Conservation (phyloP, 306 rosid genomes). For the Acacia confusa region DNA sequence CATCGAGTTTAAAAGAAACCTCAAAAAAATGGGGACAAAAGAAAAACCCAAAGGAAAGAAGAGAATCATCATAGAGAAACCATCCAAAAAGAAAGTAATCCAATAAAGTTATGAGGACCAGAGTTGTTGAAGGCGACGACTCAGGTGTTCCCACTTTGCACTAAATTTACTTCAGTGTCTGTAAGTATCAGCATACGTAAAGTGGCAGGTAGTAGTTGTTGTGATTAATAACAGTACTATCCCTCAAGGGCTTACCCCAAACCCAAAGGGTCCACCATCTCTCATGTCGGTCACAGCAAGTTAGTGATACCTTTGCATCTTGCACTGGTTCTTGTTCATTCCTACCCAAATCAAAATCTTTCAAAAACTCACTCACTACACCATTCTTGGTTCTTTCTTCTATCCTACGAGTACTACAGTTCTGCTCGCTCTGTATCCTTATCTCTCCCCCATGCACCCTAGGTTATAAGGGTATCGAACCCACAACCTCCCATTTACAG, state of each 20-base stretch:
- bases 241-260: not conserved
- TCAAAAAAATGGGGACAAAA: conserved; percentile 25
- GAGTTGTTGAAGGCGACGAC: conserved; percentile 18
- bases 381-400: not conserved
- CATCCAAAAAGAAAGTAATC: conserved; percentile 9
- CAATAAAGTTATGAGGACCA: not conserved
- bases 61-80: conserved; percentile 22
- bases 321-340: not conserved
- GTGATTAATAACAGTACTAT: conserved; percentile 21
- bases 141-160: conserved; percentile 34
- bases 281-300: conserved; percentile 17
- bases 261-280: conserved; percentile 28
- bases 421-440: conserved; percentile 8
- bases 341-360: not conserved
- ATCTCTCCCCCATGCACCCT: not conserved
- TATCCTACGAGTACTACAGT: not conserved
- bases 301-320: conserved; percentile 19
- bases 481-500: too few species aligned
- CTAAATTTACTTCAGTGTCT: conserved; percentile 34
- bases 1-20: conserved; percentile 17
- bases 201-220: conserved; percentile 43
- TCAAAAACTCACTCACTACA: conserved; percentile 1
- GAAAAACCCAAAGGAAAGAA: not conserved
- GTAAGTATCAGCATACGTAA: conserved; percentile 16
- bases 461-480: too few species aligned